Conservation (phyloP, 1,284 basidiomycete genomes). For the Trametes pubescens region DNA sequence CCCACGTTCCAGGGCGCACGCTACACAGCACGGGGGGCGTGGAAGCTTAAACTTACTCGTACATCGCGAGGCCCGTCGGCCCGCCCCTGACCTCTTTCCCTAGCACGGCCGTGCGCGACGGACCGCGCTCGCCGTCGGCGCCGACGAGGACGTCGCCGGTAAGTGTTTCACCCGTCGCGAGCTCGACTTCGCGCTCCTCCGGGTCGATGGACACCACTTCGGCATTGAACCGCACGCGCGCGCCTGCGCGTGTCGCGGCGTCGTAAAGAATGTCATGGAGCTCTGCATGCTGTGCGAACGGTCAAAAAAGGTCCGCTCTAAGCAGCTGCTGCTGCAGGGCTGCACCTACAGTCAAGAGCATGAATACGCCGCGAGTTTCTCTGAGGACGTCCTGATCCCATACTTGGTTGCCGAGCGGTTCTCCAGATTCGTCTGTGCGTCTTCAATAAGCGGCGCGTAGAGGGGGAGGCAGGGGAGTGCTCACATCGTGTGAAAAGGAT, state of each 20-base stretch:
- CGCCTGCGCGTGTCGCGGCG: conserved; percentile 49
- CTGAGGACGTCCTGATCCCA: conserved; percentile 63
- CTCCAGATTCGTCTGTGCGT: conserved; percentile 47
- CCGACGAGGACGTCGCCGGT: conserved; percentile 68
- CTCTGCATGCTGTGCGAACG: conserved; percentile 48
- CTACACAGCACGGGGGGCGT: neutral
- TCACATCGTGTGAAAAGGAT: conserved; percentile 51
- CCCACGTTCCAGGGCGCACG: neutral
- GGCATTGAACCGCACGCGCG: conserved; percentile 32
- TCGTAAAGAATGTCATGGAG: conserved; percentile 50
- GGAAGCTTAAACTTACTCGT: conserved; percentile 50
- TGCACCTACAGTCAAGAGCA: conserved; percentile 56
- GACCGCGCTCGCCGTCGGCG: conserved; percentile 59
- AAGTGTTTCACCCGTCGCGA: conserved; percentile 57
- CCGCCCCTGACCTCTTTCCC: conserved; percentile 43
- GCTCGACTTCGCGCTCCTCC: conserved; percentile 44
- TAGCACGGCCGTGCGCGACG: conserved; percentile 42
- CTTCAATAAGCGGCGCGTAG: neutral
- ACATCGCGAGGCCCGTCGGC: conserved; percentile 46
- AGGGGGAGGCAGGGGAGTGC: conserved; percentile 4
- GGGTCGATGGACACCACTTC: conserved; percentile 35
- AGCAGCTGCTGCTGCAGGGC: too few relatives aligned
- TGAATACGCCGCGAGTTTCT: conserved; percentile 63
- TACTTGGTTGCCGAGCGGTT: conserved; percentile 56
- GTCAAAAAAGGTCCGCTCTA: neutral